Conservation (phyloP, 2,329 filamentous ascomycete genomes). For the Penicillium sp. region DNA sequence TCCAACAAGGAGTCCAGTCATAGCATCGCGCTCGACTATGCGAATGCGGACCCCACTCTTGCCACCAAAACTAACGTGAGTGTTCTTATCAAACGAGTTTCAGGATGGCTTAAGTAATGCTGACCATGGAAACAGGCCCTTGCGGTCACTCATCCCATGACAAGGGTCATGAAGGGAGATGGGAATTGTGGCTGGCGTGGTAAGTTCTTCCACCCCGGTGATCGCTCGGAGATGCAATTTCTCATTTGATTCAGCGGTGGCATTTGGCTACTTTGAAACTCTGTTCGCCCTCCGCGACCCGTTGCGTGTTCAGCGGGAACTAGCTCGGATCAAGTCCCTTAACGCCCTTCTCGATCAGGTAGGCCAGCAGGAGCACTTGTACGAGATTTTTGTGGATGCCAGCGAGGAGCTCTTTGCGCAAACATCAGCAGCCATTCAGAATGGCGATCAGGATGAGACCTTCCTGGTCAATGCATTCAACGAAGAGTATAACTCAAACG, state of each 20-base stretch:
- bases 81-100: too few species aligned
- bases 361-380: conserved; percentile 63
- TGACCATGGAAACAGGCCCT: conserved; percentile 54
- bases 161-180: conserved; percentile 81
- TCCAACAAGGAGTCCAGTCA: conserved; percentile 70
- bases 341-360: conserved; percentile 63
- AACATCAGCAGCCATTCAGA: conserved; percentile 53
- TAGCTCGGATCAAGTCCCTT: conserved; percentile 64
- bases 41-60: conserved; percentile 77
- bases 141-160: conserved; percentile 77
- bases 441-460: conserved; percentile 51
- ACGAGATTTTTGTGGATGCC: conserved; percentile 78
- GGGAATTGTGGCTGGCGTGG: conserved; percentile 98
- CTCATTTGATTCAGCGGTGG: conserved; percentile 60
- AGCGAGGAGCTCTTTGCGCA: conserved; percentile 62
- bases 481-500: conserved; percentile 58
- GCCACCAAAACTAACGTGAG: conserved; percentile 77
- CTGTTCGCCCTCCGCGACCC: conserved; percentile 63
- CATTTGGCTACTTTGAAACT: conserved; percentile 87
- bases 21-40: conserved; percentile 77
- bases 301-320: conserved; percentile 62
- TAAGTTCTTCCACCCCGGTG: conserved; percentile 38
- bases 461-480: conserved; percentile 69
- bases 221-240: background rate
- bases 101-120: too few species aligned